phyloP scores from a whole-genome alignment of 306 rosid species.

The Ammopiptanthus mongolicus region DNA sequence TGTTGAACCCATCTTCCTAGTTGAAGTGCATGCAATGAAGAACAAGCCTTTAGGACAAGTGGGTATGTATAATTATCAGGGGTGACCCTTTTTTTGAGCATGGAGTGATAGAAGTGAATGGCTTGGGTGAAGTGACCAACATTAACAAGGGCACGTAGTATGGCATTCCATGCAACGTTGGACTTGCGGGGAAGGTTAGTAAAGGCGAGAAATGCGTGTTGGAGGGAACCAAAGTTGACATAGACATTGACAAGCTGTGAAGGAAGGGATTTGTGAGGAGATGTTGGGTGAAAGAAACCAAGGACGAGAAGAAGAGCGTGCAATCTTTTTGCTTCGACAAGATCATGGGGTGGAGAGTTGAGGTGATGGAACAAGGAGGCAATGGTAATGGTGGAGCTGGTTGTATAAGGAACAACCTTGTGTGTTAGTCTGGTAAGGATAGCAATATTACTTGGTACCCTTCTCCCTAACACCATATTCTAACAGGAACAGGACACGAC shows the following conservation, averaged over 20 bases:
- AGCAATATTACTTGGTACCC: neutral
- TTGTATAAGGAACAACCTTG: neutral
- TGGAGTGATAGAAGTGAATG: conserved; percentile 26
- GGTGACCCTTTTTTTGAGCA: conserved; percentile 22
- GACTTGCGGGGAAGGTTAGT: conserved; percentile 21
- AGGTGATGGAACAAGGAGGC: conserved; percentile 30
- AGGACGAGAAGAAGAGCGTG: conserved; percentile 35
- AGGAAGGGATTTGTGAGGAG: neutral
- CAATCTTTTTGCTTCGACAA: conserved; percentile 28
- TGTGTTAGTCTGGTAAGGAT: neutral
- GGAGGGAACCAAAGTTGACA: conserved; percentile 31
- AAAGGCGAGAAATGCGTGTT: conserved; percentile 25
- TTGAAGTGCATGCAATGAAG: conserved; percentile 29
- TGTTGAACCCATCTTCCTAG: conserved; percentile 28
- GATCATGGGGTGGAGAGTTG: conserved; percentile 32
- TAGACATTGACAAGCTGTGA: conserved; percentile 37
- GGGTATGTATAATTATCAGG: conserved; percentile 48
- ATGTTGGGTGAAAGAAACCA: conserved; percentile 36
- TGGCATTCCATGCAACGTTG: conserved; percentile 37
- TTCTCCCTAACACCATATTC: neutral
- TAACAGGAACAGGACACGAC: neutral
- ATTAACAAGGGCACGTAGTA: conserved; percentile 27
- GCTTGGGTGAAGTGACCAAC: conserved; percentile 15
- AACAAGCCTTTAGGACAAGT: conserved; percentile 45
- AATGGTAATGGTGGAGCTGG: neutral